Evolutionary conservation across 2,329 filamentous ascomycete species (phyloP), one percentile per base, ranked within the genome.

Genomic region (Balansia obtecta): DNA sequence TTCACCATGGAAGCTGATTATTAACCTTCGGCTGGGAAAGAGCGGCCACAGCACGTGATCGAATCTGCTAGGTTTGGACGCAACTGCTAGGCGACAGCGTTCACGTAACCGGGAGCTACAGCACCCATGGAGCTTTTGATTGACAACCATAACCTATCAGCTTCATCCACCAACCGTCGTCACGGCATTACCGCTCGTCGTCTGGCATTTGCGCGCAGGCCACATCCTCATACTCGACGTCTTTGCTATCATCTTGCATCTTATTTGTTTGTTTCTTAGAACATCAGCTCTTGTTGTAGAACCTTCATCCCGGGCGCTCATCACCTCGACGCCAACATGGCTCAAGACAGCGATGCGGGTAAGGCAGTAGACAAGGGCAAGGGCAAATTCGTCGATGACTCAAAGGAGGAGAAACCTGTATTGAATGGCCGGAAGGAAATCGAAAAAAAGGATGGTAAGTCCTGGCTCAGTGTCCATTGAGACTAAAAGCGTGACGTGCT

Each of bases 341-440:
- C 90, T 73, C 87, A 95, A 77, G 88, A 94, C 71, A 88, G 85
- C 74, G 87, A 95, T 72, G 79, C 84, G 76, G 78, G 86, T 68
- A 87, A 86, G 71, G 75, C 85, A 67, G 79, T 82, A 68, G 88
- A 95, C 71, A 97, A 97, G 79, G 90, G 89, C 71, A 98, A 98
- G 77, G 91, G 82, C 66, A 98, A 97, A 76, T 88, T 84, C 56
- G 76, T 83, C 55, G 83, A 88, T 52, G 79, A 80, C 61, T 74
- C 79, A 54, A 81, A 82, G 63, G 80, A 86, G 62, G 85, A 82
- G 52, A 88, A 88, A 72, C 68, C 77, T 46, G 68, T 79, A 59
- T 71, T 76, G 49, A 86, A 89, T 65, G 85, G 83, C 58, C 86
- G 86, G 74, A 87, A 91, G 69, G 83, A 85, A 59, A 86, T 87